Evolutionary conservation across 1,284 basidiomycete species (phyloP).

Genomic region (Papiliotrema terrestris): DNA sequence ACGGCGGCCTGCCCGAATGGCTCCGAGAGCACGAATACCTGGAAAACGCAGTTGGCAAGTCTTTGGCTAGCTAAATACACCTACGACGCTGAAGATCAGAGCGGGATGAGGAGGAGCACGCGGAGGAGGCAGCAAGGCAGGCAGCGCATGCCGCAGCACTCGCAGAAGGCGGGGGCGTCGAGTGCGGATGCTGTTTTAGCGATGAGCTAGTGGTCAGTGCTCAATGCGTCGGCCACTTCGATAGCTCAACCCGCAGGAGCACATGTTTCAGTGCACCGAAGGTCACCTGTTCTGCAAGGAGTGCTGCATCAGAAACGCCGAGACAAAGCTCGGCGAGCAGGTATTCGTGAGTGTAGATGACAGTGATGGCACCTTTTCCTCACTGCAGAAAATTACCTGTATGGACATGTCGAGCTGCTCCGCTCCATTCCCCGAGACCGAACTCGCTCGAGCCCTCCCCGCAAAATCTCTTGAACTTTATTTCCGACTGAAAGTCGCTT

Average conservation of each 20-base stretch:
- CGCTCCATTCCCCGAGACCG: conserved; percentile 62
- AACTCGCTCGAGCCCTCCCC: conserved; percentile 56
- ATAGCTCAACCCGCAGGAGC: conserved; percentile 53
- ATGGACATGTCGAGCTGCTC: conserved; percentile 75
- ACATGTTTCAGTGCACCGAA: conserved; percentile 79
- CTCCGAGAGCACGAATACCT: background rate
- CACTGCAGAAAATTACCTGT: conserved; percentile 59
- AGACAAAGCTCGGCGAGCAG: conserved; percentile 49
- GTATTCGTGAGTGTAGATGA: conserved; percentile 27
- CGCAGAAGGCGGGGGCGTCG: conserved; percentile 56
- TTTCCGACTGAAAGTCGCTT: conserved; percentile 66
- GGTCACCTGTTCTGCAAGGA: conserved; percentile 68
- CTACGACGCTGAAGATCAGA: conserved; percentile 35
- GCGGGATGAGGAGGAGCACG: conserved; percentile 23
- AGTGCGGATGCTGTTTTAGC: conserved; percentile 79
- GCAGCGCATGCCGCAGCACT: conserved; percentile 50
- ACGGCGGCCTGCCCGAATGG: background rate
- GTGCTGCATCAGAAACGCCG: conserved; percentile 54
- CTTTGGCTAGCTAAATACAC: background rate
- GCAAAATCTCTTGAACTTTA: conserved; percentile 64
- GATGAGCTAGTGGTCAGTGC: conserved; percentile 63
- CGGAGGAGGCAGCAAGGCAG: conserved; percentile 14
- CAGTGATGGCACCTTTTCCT: background rate
- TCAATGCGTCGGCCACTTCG: background rate
- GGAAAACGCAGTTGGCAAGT: background rate